Evolutionary conservation across 2,329 filamentous ascomycete species (phyloP).

Genomic region (Boeremia exigua): DNA sequence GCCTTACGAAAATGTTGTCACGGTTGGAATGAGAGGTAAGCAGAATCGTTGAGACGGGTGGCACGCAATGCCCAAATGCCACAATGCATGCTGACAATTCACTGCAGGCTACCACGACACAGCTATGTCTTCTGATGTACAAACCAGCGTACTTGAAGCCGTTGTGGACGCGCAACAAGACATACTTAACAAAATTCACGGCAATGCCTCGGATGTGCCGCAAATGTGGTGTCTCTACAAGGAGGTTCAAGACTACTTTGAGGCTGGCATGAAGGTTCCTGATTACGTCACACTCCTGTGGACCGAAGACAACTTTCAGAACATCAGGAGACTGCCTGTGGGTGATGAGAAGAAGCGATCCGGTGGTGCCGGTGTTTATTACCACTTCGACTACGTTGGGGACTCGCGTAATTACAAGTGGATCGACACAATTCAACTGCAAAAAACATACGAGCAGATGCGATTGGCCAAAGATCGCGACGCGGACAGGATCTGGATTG

Average conservation of each 20-base stretch:
- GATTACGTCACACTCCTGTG: constrained; percentile 73
- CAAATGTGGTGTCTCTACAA: constrained; percentile 79
- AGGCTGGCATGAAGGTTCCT: constrained; percentile 66
- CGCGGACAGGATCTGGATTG: constrained; percentile 68
- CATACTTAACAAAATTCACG: constrained; percentile 64
- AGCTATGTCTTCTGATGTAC: constrained; percentile 62
- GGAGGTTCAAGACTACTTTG: constrained; percentile 73
- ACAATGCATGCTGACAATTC: neutral
- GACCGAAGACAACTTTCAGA: constrained; percentile 74
- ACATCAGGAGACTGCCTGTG: constrained; percentile 67
- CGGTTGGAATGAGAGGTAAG: constrained; percentile 69
- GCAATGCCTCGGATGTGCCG: constrained; percentile 61
- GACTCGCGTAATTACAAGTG: constrained; percentile 63
- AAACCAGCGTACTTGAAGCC: constrained; percentile 64
- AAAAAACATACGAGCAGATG: constrained; percentile 72
- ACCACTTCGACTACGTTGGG: constrained; percentile 69
- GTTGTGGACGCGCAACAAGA: constrained; percentile 66
- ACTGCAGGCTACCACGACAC: constrained; percentile 63
- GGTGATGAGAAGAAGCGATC: constrained; percentile 64
- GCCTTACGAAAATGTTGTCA: constrained; percentile 71
- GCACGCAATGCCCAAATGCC: neutral
- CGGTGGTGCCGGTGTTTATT: constrained; percentile 71
- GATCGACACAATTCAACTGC: constrained; percentile 70
- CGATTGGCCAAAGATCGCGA: constrained; percentile 65
- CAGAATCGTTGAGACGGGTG: neutral